These are phyloP conservation scores for Acaromyces ingoldii DNA, from an alignment of 1,284 basidiomycete species.

Conservation along the genomic window DNA sequence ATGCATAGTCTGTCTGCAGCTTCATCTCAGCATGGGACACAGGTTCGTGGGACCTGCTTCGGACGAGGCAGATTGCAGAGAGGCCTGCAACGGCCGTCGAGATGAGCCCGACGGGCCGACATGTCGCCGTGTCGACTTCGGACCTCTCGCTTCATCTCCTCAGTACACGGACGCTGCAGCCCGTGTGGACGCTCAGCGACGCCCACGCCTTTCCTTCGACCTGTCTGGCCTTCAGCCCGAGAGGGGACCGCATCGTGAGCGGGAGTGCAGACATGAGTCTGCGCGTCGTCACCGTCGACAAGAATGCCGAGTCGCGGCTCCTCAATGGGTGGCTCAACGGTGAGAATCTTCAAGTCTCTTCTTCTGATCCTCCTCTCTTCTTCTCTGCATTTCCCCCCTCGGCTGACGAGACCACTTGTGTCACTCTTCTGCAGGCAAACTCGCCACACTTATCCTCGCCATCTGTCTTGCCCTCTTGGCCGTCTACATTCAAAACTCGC, in stretches of 20 bases:
- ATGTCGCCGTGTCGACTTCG: slow-evolving; percentile 80
- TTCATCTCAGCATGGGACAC: slow-evolving; percentile 46
- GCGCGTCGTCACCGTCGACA: slow-evolving; percentile 59
- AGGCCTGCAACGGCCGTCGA: slow-evolving; percentile 39
- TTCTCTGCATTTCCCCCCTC: background rate
- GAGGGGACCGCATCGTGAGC: slow-evolving; percentile 74
- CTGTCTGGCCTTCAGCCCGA: slow-evolving; percentile 77
- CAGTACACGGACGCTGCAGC: slow-evolving; percentile 76
- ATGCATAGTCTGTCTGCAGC: slow-evolving; percentile 10
- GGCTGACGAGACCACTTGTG: background rate
- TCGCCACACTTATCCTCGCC: background rate
- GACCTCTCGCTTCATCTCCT: slow-evolving; percentile 80
- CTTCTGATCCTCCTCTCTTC: background rate
- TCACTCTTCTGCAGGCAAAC: background rate
- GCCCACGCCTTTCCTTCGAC: slow-evolving; percentile 94
- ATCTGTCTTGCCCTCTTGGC: slow-evolving; percentile 4
- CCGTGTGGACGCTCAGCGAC: slow-evolving; percentile 77
- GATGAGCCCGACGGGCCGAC: slow-evolving; percentile 63
- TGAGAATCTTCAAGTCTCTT: background rate
- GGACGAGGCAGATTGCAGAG: slow-evolving; percentile 38
- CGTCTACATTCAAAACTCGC: slow-evolving; percentile 4
- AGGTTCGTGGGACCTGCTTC: slow-evolving; percentile 38
- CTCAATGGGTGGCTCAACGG: background rate
- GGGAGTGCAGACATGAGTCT: slow-evolving; percentile 88
- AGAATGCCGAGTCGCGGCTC: background rate